These are phyloP conservation scores for Ballota nigra DNA, from an alignment of 257 asterid genomes.

Conservation along the genomic window DNA sequence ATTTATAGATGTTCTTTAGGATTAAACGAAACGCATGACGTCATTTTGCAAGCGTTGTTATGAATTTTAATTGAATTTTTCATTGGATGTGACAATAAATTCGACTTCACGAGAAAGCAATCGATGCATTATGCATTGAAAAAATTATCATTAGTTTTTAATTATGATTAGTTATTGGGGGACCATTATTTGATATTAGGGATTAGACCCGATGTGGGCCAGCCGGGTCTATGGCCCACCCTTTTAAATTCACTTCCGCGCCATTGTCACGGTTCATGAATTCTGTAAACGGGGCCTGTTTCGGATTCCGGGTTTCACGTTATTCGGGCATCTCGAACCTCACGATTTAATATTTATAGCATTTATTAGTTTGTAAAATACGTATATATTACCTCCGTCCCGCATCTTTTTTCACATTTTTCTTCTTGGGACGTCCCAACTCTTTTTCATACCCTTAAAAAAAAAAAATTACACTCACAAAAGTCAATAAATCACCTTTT, in stretches of 20 bases:
- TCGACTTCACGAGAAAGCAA: conserved; percentile 12
- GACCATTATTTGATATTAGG: background rate
- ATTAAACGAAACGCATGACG: background rate
- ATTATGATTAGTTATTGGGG: conserved; percentile 23
- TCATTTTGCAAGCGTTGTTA: background rate
- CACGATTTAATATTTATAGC: background rate
- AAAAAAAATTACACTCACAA: too few species aligned
- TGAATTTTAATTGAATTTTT: background rate
- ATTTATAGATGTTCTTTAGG: background rate
- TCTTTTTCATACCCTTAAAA: too few species aligned
- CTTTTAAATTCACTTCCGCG: conserved; percentile 33
- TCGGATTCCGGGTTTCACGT: background rate
- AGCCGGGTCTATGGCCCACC: conserved; percentile 13
- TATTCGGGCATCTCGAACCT: background rate
- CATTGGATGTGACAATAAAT: background rate
- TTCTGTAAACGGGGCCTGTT: conserved; percentile 1
- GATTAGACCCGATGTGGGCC: conserved; percentile 17
- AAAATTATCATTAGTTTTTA: background rate
- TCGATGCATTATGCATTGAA: background rate
- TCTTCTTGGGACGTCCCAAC: too few species aligned
- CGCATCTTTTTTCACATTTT: too few species aligned
- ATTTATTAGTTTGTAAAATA: too few species aligned
- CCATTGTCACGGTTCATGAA: conserved; percentile 17
- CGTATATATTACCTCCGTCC: too few species aligned
- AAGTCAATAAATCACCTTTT: too few species aligned